These are phyloP conservation scores for Rhododendron williamsianum DNA, from an alignment of 148 eudicot genomes.

Conservation along the genomic window DNA sequence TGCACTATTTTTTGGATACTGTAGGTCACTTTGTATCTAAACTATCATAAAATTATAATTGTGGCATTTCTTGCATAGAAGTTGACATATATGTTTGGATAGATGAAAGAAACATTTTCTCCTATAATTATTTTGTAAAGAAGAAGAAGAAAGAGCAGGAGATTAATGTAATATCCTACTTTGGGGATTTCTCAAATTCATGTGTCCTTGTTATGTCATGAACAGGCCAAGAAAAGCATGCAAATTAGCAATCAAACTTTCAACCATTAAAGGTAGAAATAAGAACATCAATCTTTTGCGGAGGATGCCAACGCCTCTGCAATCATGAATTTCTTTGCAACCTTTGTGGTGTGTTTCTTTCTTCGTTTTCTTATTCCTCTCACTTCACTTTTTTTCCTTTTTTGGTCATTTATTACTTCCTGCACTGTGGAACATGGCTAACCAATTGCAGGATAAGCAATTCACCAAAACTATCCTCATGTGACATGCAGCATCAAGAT, in stretches of 20 bases:
- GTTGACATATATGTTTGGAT: background rate
- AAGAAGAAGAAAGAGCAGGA: background rate
- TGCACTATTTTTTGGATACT: background rate
- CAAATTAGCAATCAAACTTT: background rate
- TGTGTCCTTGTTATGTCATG: too few relatives aligned
- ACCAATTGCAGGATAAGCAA: background rate
- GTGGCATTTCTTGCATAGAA: background rate
- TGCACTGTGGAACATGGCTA: background rate
- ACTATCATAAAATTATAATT: background rate
- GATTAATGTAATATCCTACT: background rate
- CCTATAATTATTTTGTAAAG: background rate
- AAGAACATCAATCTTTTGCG: background rate
- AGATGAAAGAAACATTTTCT: background rate
- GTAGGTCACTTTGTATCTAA: background rate
- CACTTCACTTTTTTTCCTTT: background rate
- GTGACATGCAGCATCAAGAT: conserved; percentile 1
- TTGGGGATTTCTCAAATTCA: background rate
- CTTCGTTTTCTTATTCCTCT: background rate
- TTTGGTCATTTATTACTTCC: background rate
- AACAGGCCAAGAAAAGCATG: background rate
- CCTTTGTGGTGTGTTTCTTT: background rate
- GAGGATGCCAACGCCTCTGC: background rate
- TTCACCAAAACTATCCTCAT: background rate
- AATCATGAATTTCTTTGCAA: background rate
- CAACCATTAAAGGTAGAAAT: background rate